Evolutionary conservation across 1,284 basidiomycete genomes (phyloP), one percentile per base, ranked within the genome.

Genomic region (Cronartium quercuum): DNA sequence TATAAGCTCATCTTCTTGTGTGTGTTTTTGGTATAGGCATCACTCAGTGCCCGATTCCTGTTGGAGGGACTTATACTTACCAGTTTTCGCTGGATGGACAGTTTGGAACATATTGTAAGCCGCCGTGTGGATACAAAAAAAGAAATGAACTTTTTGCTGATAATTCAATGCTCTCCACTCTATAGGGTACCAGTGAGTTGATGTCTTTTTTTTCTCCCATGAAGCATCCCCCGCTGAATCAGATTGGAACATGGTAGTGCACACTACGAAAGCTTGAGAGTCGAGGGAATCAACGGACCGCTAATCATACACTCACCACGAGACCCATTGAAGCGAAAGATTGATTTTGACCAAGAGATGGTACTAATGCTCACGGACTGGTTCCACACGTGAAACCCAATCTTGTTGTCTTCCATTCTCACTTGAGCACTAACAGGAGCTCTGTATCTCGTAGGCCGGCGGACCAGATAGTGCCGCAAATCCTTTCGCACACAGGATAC

Each of bases 351-450:
- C 66, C 74, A 78, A 66, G 78, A 78, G 29, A 75, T 76, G 38
- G 58, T 71, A 82, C 83, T 78, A 58, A 82, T 83, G 5, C 80
- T 84, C 3, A 79, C 81, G 2, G 85, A 85, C 70, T 85, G 84
- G 82, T 84, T 83, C 75, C 83, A 85, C 77, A 76, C 75, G 62
- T 66, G 76, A 68, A 76, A 66, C 42, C 67, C 1, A 44, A 44
- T 13, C n/a, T 57, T 57, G n/a, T 24, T 3, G 9, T 29, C 18
- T 6, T 35, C 21, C 3, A 55, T 24, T 5, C 42, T 44, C 21
- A 47, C 21, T 47, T 62, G 38, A n/a, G n/a, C n/a, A n/a, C n/a
- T n/a, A n/a, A n/a, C n/a, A n/a, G n/a, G n/a, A n/a, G n/a, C 51
- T 65, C 37, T 51, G 63, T 13, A 62, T 57, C 35, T 58, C 64